phyloP scores from a whole-genome alignment of 2,329 filamentous ascomycete genomes.

The Sporothrix brunneoviolacea region DNA sequence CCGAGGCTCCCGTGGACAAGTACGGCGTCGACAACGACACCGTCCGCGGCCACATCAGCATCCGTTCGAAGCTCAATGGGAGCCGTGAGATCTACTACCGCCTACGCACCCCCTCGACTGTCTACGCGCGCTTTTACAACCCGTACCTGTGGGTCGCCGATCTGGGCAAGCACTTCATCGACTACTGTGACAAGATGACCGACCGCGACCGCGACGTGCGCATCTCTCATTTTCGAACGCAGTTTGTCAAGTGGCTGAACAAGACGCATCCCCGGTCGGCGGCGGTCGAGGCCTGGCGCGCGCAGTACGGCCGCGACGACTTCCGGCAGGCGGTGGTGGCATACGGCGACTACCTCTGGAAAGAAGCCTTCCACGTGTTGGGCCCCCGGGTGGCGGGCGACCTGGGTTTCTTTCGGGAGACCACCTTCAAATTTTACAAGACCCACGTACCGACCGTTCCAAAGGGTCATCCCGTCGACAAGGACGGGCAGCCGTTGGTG shows the following conservation, averaged over 20 bases:
- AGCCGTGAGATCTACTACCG: slow-evolving; percentile 54
- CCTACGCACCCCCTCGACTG: slow-evolving; percentile 46
- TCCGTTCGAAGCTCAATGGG: slow-evolving; percentile 47
- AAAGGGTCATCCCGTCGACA: neutral
- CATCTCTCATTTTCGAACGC: slow-evolving; percentile 49
- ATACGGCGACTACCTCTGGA: slow-evolving; percentile 57
- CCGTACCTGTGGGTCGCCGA: slow-evolving; percentile 66
- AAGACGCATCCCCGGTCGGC: slow-evolving; percentile 35
- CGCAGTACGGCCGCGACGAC: slow-evolving; percentile 43
- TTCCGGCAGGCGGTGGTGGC: slow-evolving; percentile 56
- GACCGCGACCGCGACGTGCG: slow-evolving; percentile 29
- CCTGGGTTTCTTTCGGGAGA: slow-evolving; percentile 50
- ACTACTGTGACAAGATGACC: slow-evolving; percentile 47
- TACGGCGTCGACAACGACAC: slow-evolving; percentile 48
- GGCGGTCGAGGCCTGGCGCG: slow-evolving; percentile 49
- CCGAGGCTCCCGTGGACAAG: slow-evolving; percentile 56
- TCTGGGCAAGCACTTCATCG: slow-evolving; percentile 64
- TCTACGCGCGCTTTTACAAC: slow-evolving; percentile 56
- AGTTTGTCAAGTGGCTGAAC: slow-evolving; percentile 53
- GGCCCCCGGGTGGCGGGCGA: slow-evolving; percentile 12
- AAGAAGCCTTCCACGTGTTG: slow-evolving; percentile 52
- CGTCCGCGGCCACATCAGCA: slow-evolving; percentile 52
- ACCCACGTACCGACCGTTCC: neutral
- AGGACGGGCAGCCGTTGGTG: neutral
- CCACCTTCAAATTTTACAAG: slow-evolving; percentile 15